Percentiles rank a stretch among this genome's conserved stretches.
Evolutionary conservation across 305 asterid species (phyloP).

Genomic region (Striga hermonthica): DNA sequence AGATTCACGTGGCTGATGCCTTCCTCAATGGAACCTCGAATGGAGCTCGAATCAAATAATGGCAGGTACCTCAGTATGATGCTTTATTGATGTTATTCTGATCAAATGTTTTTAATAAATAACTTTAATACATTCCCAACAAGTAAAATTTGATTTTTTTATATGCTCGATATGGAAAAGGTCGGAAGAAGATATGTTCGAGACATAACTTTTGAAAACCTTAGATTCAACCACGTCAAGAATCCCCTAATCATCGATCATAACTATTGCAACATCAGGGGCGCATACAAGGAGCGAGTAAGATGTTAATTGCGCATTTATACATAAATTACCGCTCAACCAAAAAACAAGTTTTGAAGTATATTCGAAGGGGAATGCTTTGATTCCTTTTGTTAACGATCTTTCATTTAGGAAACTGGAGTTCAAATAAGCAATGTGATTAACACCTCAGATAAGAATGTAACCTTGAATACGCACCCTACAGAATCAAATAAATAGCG

Average conservation of each 20-base stretch:
- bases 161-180: conserved; percentile 23
- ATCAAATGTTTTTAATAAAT: background rate
- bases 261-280: conserved; percentile 43
- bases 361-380: background rate
- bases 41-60: conserved; percentile 72
- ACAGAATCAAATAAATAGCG: no score
- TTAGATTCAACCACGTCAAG: conserved; percentile 39
- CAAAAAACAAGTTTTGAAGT: background rate
- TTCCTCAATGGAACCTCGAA: conserved; percentile 49
- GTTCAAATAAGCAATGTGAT: conserved; percentile 50
- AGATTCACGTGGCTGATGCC: conserved; percentile 38
- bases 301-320: background rate
- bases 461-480: no score
- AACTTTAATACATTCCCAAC: no score
- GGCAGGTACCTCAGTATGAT: conserved; percentile 45
- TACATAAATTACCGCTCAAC: background rate
- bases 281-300: conserved; percentile 48
- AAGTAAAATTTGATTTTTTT: background rate
- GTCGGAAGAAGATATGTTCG: conserved; percentile 57
- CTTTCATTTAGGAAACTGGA: conserved; percentile 42
- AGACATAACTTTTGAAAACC: conserved; percentile 41
- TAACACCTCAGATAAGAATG: no score
- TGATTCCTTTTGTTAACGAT: background rate
- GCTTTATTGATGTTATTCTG: background rate
- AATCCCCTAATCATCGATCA: conserved; percentile 70